Evolutionary conservation across 2,329 filamentous ascomycete genomes (phyloP).

Genomic region (Paecilomyces sp.): DNA sequence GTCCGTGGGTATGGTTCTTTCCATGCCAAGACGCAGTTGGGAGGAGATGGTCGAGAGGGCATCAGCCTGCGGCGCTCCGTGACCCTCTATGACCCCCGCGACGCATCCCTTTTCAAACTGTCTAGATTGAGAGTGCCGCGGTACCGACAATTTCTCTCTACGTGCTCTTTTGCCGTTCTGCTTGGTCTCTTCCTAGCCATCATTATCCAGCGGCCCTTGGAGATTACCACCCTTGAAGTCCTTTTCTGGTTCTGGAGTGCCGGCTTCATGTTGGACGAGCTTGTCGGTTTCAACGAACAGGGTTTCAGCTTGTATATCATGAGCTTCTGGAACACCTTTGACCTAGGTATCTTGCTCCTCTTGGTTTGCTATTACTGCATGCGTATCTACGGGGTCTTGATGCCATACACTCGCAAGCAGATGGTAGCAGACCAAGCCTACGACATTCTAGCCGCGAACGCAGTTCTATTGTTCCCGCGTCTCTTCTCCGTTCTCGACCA

Average conservation of each 20-base stretch:
- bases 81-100: conserved; percentile 79
- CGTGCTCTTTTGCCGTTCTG: conserved; percentile 75
- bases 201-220: conserved; percentile 63
- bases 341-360: conserved; percentile 78
- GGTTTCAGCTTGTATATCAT: conserved; percentile 95
- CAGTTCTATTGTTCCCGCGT: conserved; percentile 80
- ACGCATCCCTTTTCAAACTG: conserved; percentile 85
- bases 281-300: conserved; percentile 94
- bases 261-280: conserved; percentile 92
- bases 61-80: conserved; percentile 57
- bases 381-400: conserved; percentile 77
- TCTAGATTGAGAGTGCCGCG: conserved; percentile 84
- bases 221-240: conserved; percentile 78
- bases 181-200: conserved; percentile 82
- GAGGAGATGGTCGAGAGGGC: background rate
- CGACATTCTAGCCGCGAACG: conserved; percentile 87
- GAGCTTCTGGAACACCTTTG: conserved; percentile 97
- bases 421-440: conserved; percentile 79
- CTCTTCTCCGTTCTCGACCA: conserved; percentile 91
- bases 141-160: conserved; percentile 86
- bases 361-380: conserved; percentile 86
- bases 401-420: conserved; percentile 62
- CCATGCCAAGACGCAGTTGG: conserved; percentile 8
- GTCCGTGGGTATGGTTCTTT: conserved; percentile 16
- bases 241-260: conserved; percentile 98